Evolutionary conservation across 2,329 filamentous ascomycete species (phyloP).

Genomic region (Aureobasidium sp.): DNA sequence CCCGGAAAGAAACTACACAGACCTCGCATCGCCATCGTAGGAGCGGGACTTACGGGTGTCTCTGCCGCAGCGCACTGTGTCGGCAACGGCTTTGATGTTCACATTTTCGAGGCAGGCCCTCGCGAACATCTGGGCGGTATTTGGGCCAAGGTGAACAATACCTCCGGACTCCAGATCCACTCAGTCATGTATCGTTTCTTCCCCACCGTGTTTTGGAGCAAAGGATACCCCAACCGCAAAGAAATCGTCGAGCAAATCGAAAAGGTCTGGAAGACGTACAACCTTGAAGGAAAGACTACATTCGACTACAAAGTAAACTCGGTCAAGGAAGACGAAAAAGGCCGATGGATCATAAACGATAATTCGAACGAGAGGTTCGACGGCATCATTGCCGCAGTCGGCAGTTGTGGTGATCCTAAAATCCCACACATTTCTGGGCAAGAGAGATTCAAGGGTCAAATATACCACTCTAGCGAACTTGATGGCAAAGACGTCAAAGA

Average conservation of each 20-base stretch:
- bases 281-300: constrained; percentile 58
- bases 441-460: constrained; percentile 60
- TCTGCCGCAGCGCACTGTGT: constrained; percentile 74
- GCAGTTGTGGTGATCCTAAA: constrained; percentile 71
- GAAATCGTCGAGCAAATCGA: constrained; percentile 67
- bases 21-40: constrained; percentile 46
- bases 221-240: constrained; percentile 67
- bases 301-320: constrained; percentile 63
- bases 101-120: constrained; percentile 65
- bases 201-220: constrained; percentile 63
- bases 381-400: constrained; percentile 67
- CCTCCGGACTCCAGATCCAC: constrained; percentile 74
- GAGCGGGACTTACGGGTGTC: constrained; percentile 57
- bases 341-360: constrained; percentile 71
- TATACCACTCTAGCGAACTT: constrained; percentile 67
- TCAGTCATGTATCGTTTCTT: constrained; percentile 84
- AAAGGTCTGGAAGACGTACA: constrained; percentile 66
- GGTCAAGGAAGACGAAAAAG: constrained; percentile 58
- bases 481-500: constrained; percentile 63
- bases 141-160: constrained; percentile 74
- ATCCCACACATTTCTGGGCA: constrained; percentile 62
- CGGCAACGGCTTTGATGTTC: constrained; percentile 75
- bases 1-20: constrained; percentile 48
- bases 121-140: constrained; percentile 65
- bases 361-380: constrained; percentile 63